Percentiles rank a stretch among this genome's conserved stretches.
Evolutionary conservation across 257 asterid species (phyloP).

Genomic region (Nicotiana noctiflora): DNA sequence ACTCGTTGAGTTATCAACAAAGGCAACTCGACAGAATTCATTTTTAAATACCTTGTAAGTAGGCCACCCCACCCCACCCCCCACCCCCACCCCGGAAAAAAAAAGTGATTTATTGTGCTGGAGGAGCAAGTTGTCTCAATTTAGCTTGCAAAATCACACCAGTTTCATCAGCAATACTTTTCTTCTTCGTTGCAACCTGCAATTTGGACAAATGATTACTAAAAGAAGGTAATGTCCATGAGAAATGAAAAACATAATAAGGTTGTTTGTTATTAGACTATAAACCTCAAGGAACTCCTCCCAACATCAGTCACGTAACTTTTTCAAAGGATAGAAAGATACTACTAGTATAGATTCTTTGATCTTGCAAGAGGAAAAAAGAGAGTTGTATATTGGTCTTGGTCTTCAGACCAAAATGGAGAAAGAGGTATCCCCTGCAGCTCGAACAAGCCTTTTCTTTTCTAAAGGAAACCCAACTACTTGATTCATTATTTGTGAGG

Average conservation of each 20-base stretch:
- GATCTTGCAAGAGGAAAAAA: not conserved
- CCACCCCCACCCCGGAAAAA: not conserved
- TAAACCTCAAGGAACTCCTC: not conserved
- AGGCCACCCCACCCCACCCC: too few species aligned
- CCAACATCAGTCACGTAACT: not conserved
- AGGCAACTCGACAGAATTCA: not conserved
- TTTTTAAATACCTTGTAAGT: not conserved
- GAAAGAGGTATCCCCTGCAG: not conserved
- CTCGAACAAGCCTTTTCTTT: not conserved
- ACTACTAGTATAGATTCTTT: not conserved
- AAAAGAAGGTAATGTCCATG: not conserved
- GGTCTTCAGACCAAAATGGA: not conserved
- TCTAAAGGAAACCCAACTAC: not conserved
- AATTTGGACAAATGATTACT: constrained; percentile 1
- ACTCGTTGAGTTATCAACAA: not conserved
- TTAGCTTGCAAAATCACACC: constrained; percentile 73
- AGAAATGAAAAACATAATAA: not conserved
- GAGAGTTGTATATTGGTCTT: not conserved
- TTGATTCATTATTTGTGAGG: not conserved
- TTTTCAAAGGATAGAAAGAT: not conserved
- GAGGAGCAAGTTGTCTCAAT: constrained; percentile 49
- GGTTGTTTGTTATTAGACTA: not conserved
- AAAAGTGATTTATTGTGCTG: constrained; percentile 26
- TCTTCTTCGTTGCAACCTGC: constrained; percentile 83
- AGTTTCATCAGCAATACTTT: constrained; percentile 70